Percentiles rank a stretch among this genome's conserved stretches.
Conservation (phyloP, 257 asterid genomes). For the Salvia rosmarinus region DNA sequence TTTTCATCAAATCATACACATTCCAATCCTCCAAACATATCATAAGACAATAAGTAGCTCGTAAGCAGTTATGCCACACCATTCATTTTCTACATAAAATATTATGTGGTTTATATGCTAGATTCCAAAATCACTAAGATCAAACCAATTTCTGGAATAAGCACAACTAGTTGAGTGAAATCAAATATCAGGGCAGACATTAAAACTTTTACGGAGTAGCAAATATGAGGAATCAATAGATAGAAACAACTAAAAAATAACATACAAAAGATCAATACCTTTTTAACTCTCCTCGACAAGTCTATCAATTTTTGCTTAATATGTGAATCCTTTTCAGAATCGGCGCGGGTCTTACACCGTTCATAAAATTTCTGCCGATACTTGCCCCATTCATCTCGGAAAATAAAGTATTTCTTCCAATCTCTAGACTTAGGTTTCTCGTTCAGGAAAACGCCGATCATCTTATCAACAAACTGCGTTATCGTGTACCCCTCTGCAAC, state of each 20-base stretch:
- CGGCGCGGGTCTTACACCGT: conserved; percentile 64
- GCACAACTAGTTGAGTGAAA: conserved; percentile 13
- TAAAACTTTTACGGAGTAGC: background rate
- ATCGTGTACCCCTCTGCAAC: conserved; percentile 81
- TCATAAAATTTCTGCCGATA: conserved; percentile 66
- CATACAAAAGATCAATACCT: conserved; percentile 43
- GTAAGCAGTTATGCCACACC: background rate
- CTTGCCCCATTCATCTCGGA: conserved; percentile 80
- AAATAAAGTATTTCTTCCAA: conserved; percentile 77
- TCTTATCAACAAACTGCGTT: conserved; percentile 79
- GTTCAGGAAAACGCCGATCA: conserved; percentile 76
- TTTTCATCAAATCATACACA: background rate
- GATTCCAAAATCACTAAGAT: conserved; percentile 1
- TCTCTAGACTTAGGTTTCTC: conserved; percentile 87
- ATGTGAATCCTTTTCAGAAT: conserved; percentile 56
- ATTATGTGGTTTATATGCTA: background rate
- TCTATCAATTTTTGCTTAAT: conserved; percentile 61
- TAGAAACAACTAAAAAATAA: background rate
- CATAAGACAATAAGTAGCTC: background rate
- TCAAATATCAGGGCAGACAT: background rate
- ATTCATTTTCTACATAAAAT: background rate
- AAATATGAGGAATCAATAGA: background rate
- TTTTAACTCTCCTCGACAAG: conserved; percentile 72
- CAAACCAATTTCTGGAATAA: conserved; percentile 8
- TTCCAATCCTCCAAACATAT: conserved; percentile 21